Conservation (phyloP, 1,284 basidiomycete genomes). For the Sutorius eximius region DNA sequence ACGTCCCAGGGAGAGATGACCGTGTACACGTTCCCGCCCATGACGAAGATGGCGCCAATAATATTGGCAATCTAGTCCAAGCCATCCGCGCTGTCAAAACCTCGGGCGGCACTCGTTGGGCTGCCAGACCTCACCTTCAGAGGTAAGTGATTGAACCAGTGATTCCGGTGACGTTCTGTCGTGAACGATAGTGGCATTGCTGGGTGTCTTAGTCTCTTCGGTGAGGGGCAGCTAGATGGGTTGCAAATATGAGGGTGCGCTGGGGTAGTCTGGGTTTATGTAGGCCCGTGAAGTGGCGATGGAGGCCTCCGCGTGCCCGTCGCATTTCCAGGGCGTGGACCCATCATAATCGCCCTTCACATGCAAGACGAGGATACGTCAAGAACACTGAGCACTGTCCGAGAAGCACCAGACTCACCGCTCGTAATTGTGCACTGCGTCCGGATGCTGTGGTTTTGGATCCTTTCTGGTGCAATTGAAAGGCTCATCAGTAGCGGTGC, state of each 20-base stretch:
- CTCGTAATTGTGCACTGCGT: background rate
- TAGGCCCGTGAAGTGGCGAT: conserved; percentile 20
- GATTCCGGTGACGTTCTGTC: conserved; percentile 22
- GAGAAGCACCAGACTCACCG: conserved; percentile 14
- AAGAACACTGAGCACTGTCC: background rate
- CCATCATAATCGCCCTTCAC: conserved; percentile 11
- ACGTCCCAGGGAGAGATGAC: conserved; percentile 70
- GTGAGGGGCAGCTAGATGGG: conserved; percentile 11
- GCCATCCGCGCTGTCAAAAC: conserved; percentile 6
- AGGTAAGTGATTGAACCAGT: conserved; percentile 29
- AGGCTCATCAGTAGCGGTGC: background rate
- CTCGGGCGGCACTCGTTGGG: background rate
- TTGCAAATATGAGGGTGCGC: conserved; percentile 12
- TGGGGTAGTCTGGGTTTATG: conserved; percentile 24
- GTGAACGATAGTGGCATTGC: conserved; percentile 31
- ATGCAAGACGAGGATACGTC: conserved; percentile 3
- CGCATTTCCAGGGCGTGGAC: conserved; percentile 31
- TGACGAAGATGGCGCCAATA: conserved; percentile 72
- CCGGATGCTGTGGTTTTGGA: conserved; percentile 5
- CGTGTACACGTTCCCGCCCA: conserved; percentile 85
- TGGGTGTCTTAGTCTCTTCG: background rate
- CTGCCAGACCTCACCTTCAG: conserved; percentile 24
- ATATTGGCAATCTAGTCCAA: conserved; percentile 69
- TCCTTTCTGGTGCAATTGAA: conserved; percentile 8
- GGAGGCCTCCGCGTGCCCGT: conserved; percentile 25